Evolutionary conservation across 176 grass and related monocot genomes (phyloP).

Genomic region (Bolboschoenus planiculmis): DNA sequence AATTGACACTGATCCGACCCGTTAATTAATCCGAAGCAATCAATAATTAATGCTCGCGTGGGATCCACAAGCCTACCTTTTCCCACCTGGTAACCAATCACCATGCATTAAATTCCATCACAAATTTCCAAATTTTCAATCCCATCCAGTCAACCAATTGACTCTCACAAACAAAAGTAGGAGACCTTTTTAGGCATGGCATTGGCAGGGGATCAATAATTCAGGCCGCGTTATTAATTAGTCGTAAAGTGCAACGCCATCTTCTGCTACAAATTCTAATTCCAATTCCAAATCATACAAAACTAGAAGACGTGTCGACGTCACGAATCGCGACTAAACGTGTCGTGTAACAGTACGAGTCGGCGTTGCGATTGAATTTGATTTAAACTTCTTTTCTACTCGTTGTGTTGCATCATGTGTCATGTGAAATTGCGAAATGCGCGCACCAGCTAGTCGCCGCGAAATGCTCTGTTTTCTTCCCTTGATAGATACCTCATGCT

Average conservation of each 20-base stretch:
- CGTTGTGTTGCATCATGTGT: neutral
- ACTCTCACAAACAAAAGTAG: neutral
- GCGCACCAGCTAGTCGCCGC: neutral
- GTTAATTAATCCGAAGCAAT: neutral
- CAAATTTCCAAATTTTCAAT: neutral
- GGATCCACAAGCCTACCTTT: neutral
- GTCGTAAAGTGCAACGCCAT: conserved; percentile 24
- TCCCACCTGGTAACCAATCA: neutral
- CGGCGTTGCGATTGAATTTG: neutral
- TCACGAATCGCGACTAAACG: neutral
- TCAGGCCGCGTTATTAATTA: conserved; percentile 5
- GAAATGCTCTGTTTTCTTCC: neutral
- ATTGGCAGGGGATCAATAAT: neutral
- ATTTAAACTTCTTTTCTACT: neutral
- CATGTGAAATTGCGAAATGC: neutral
- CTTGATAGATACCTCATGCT: neutral
- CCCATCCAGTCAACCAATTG: conserved; percentile 4
- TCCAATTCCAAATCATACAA: neutral
- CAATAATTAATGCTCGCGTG: neutral
- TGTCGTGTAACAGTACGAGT: neutral
- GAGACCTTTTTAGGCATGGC: too few relatives aligned
- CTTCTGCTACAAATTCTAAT: too few relatives aligned
- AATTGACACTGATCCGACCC: neutral
- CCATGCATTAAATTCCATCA: neutral
- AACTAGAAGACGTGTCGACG: neutral